These are phyloP conservation scores for Rhodamnia argentea DNA, from an alignment of 345 rosid genomes.

Conservation along the genomic window DNA sequence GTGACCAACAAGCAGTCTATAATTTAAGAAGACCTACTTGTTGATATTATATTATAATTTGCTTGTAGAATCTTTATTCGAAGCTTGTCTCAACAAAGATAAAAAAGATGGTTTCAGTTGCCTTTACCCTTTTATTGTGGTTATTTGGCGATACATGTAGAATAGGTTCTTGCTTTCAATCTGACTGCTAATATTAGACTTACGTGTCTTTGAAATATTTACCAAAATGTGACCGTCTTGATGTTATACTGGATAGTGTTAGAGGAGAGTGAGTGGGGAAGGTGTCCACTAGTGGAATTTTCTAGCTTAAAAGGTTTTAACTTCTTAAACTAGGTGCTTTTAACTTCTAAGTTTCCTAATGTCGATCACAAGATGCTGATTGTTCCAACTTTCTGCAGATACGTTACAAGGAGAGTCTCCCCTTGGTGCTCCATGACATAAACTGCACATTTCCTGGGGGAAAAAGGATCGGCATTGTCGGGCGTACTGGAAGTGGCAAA, in stretches of 20 bases:
- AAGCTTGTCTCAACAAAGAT: neutral
- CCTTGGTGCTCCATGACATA: conserved; percentile 82
- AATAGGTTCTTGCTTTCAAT: neutral
- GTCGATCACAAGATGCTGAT: neutral
- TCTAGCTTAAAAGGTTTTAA: neutral
- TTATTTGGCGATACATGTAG: neutral
- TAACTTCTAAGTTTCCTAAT: neutral
- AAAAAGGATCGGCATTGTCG: conserved; percentile 93
- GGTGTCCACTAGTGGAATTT: neutral
- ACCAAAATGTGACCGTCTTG: neutral
- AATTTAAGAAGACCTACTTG: neutral
- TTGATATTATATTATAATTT: neutral
- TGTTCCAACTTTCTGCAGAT: conserved; percentile 33
- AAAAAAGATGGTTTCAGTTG: neutral
- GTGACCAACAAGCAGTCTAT: neutral
- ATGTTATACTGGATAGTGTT: neutral
- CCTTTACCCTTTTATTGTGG: neutral
- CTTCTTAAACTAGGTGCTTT: neutral
- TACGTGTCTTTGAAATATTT: neutral
- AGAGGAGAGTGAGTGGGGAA: neutral
- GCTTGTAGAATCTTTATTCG: neutral
- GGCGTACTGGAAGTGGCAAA: conserved; percentile 98
- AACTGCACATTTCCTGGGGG: conserved; percentile 90
- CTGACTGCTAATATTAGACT: neutral
- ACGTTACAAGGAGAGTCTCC: conserved; percentile 95